Evolutionary conservation across 208 protist genomes (phyloP).

Genomic region (Wallacemonas sp.): DNA sequence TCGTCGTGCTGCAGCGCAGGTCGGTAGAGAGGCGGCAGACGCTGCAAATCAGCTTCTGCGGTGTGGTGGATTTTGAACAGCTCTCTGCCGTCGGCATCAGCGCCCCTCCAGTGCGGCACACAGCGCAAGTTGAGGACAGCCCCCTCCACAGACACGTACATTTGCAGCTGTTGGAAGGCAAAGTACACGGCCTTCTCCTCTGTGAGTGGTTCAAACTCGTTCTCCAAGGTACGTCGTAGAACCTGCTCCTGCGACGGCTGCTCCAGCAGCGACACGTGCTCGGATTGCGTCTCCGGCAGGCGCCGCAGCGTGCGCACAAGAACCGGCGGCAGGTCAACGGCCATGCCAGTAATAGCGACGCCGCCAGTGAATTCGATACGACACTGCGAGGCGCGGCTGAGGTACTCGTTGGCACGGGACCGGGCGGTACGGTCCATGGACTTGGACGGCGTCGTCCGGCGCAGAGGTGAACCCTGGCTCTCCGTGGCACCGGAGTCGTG

Average conservation of each 20-base stretch:
- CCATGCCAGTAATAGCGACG: constrained; percentile 69
- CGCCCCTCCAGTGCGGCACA: constrained; percentile 44
- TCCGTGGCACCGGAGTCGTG: not conserved
- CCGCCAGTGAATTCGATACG: constrained; percentile 64
- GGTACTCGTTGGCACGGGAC: constrained; percentile 24
- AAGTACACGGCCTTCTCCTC: constrained; percentile 82
- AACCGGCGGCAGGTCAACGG: constrained; percentile 51
- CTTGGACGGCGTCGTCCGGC: constrained; percentile 2
- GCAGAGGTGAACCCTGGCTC: not conserved
- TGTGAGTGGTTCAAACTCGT: constrained; percentile 73
- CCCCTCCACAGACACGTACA: constrained; percentile 83
- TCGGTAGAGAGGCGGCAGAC: not conserved
- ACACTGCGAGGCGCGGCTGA: constrained; percentile 44
- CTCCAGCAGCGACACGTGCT: constrained; percentile 61
- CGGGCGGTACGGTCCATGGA: constrained; percentile 12
- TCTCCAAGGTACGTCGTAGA: constrained; percentile 62
- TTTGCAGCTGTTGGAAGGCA: constrained; percentile 62
- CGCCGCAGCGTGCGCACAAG: constrained; percentile 73
- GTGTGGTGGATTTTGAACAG: constrained; percentile 33
- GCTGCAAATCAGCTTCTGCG: not conserved
- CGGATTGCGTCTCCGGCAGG: constrained; percentile 44
- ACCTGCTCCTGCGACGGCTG: constrained; percentile 66
- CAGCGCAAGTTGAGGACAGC: constrained; percentile 68
- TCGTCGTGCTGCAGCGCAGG: constrained; percentile 16
- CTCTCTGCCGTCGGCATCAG: constrained; percentile 42